Conservation (phyloP, 495 filamentous ascomycete genomes). For the Penicillium mononematosum region DNA sequence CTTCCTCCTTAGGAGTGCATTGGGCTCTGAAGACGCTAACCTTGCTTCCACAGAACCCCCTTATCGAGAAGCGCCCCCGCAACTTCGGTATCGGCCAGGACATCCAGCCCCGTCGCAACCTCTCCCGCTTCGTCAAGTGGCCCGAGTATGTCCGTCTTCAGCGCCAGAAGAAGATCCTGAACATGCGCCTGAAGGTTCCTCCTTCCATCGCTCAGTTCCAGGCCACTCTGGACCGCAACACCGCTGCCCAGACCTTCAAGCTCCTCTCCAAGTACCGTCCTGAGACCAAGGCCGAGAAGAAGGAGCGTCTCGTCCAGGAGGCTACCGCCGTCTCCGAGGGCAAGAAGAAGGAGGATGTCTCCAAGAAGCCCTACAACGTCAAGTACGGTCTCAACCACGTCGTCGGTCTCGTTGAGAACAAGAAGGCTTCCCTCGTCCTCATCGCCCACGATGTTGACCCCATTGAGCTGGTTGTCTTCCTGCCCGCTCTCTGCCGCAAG, state of each 20-base stretch:
- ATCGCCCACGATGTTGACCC: slow-evolving; percentile 99
- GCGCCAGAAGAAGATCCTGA: slow-evolving; percentile 99
- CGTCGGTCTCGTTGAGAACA: slow-evolving; percentile 99
- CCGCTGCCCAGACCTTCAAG: slow-evolving; percentile 94
- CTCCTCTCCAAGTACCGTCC: slow-evolving; percentile 99
- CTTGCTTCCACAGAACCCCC: slow-evolving; percentile 74
- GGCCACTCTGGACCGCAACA: slow-evolving; percentile 96
- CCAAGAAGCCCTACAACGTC: slow-evolving; percentile 99
- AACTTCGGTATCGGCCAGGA: slow-evolving; percentile 99
- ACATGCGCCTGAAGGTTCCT: slow-evolving; percentile 97
- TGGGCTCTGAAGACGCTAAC: slow-evolving; percentile 22
- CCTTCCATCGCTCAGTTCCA: slow-evolving; percentile 98
- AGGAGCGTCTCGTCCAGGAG: slow-evolving; percentile 97
- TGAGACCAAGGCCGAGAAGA: slow-evolving; percentile 99
- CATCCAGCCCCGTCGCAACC: slow-evolving; percentile 95
- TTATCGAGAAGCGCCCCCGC: slow-evolving; percentile 93
- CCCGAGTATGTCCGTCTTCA: slow-evolving; percentile 97
- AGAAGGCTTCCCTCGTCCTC: slow-evolving; percentile 97
- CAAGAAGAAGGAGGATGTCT: slow-evolving; percentile 99
- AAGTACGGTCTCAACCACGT: slow-evolving; percentile 99
- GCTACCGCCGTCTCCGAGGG: slow-evolving; percentile 94
- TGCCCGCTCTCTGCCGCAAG: slow-evolving; percentile 98
- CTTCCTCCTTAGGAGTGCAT: slow-evolving; percentile 13
- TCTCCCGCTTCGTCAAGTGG: slow-evolving; percentile 99
- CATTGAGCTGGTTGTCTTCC: slow-evolving; percentile 98